Evolutionary conservation across 306 rosid genomes (phyloP).

Genomic region (Crotalaria pallida): DNA sequence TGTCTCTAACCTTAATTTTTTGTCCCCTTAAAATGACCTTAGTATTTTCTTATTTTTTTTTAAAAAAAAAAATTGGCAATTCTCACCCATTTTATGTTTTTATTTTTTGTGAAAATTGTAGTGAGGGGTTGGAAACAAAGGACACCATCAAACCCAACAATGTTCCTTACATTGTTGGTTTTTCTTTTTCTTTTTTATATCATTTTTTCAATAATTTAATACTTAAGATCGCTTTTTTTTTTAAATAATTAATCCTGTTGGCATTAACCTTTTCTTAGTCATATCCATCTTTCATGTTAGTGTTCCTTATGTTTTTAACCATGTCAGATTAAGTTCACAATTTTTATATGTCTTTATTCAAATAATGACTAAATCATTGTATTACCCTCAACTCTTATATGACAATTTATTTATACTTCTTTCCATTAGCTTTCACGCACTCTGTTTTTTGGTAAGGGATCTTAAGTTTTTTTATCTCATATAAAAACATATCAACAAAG

Average conservation of each 20-base stretch:
- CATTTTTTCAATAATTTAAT: neutral
- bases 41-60: no score
- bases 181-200: neutral
- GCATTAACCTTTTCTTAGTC: no score
- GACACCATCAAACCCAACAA: conserved; percentile 7
- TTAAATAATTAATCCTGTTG: neutral
- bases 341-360: neutral
- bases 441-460: neutral
- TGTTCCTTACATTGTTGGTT: no score
- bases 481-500: neutral
- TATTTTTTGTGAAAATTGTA: neutral
- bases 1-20: neutral
- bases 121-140: neutral
- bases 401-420: no score
- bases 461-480: neutral
- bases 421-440: no score
- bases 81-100: neutral
- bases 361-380: neutral
- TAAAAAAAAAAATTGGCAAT: neutral
- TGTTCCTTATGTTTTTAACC: neutral
- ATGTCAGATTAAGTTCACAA: neutral
- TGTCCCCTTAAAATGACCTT: neutral
- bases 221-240: neutral
- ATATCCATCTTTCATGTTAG: neutral
- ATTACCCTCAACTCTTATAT: neutral